Percentiles rank a stretch among this genome's conserved stretches.
phyloP scores from a whole-genome alignment of 169 alveolate genomes.

The Neospora caninum region DNA sequence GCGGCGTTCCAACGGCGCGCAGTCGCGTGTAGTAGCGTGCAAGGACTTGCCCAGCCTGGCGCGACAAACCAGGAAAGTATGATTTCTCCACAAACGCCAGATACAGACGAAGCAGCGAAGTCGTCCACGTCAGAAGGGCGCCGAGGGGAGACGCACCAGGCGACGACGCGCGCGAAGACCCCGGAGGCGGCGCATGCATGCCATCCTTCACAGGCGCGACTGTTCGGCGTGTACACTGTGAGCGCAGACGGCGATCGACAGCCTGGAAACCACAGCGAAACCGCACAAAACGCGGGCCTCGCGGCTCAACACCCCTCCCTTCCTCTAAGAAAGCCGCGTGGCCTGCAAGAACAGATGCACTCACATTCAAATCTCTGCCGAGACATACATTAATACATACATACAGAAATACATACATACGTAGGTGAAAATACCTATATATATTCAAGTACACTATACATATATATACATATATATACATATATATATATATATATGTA shows the following conservation, averaged over 20 bases:
- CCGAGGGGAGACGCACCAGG: not conserved
- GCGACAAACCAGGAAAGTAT: slow-evolving; percentile 13
- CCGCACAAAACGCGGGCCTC: too few relatives aligned
- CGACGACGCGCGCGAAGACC: not conserved
- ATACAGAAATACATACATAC: not conserved
- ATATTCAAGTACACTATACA: not conserved
- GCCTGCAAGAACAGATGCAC: not conserved
- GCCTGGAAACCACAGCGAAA: not conserved
- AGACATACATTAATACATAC: not conserved
- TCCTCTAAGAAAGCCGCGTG: not conserved
- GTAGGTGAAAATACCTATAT: not conserved
- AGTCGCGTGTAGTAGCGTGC: not conserved
- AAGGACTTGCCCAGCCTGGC: slow-evolving; percentile 27
- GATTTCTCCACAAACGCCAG: not conserved
- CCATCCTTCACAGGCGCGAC: not conserved
- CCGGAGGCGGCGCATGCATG: too few relatives aligned
- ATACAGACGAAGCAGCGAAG: not conserved
- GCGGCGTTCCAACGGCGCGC: not conserved
- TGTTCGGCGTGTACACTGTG: not conserved
- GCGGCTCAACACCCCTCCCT: too few relatives aligned
- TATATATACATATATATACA: not conserved
- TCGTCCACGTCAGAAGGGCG: not conserved
- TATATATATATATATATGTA: not conserved
- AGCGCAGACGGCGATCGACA: not conserved
- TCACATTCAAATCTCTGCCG: not conserved